These are phyloP conservation scores for Venturia asperata DNA, from an alignment of 2,329 filamentous ascomycete genomes.

Conservation along the genomic window DNA sequence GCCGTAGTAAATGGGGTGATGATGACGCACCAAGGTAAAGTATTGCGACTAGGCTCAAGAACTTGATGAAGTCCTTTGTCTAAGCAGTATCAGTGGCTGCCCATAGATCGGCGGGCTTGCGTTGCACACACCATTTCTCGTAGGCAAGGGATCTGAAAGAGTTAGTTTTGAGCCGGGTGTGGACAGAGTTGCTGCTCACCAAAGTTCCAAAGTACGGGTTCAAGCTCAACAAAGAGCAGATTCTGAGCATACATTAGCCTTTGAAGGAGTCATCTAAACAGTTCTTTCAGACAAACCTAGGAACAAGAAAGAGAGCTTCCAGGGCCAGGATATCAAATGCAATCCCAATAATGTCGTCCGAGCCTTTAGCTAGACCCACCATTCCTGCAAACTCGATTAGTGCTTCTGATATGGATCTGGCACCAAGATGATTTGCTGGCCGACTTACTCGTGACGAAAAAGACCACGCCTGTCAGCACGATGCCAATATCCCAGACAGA, in stretches of 20 bases:
- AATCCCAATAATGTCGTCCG: slow-evolving; percentile 60
- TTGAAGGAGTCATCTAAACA: slow-evolving; percentile 16
- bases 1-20: neutral
- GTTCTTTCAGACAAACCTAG: slow-evolving; percentile 40
- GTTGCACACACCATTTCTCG: slow-evolving; percentile 69
- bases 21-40: slow-evolving; percentile 59
- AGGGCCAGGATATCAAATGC: slow-evolving; percentile 86
- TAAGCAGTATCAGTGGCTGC: slow-evolving; percentile 26
- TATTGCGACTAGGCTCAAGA: slow-evolving; percentile 68
- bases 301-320: slow-evolving; percentile 84
- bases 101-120: slow-evolving; percentile 10
- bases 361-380: slow-evolving; percentile 56
- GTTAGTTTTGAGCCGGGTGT: neutral
- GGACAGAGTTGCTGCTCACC: slow-evolving; percentile 28
- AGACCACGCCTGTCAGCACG: slow-evolving; percentile 63
- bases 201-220: slow-evolving; percentile 86
- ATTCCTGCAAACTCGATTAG: slow-evolving; percentile 45
- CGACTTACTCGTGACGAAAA: slow-evolving; percentile 61
- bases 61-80: slow-evolving; percentile 83
- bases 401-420: neutral
- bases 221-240: slow-evolving; percentile 79
- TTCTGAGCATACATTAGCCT: slow-evolving; percentile 39
- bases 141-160: slow-evolving; percentile 63
- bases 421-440: neutral
- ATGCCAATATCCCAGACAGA: slow-evolving; percentile 57